Evolutionary conservation across 192 early-diverging fungal species (phyloP).

Genomic region (Coemansia sp.): DNA sequence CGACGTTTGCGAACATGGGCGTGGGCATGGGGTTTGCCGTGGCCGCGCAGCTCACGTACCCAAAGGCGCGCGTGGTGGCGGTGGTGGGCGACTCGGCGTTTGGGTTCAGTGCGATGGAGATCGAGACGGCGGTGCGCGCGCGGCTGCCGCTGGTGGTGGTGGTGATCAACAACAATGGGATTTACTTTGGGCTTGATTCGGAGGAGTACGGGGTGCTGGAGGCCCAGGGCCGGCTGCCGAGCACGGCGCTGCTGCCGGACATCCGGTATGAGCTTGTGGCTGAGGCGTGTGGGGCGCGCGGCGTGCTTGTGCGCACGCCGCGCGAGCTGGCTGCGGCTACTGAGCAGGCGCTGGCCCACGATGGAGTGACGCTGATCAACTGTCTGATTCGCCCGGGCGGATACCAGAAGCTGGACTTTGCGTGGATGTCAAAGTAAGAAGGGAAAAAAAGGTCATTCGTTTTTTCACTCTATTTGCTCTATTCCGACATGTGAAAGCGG

Average conservation of each 20-base stretch:
- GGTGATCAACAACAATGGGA: constrained; percentile 76
- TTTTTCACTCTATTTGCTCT: not conserved
- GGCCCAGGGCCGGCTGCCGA: constrained; percentile 46
- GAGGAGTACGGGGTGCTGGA: constrained; percentile 48
- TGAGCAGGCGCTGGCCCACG: constrained; percentile 33
- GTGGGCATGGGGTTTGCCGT: constrained; percentile 72
- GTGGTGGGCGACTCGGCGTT: constrained; percentile 76
- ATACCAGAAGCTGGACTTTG: constrained; percentile 55
- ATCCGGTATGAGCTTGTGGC: constrained; percentile 66
- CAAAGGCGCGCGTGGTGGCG: constrained; percentile 54
- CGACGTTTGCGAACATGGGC: constrained; percentile 75
- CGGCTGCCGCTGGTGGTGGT: constrained; percentile 64
- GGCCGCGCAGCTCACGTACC: constrained; percentile 59
- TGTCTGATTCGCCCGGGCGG: constrained; percentile 63
- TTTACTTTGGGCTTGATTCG: constrained; percentile 63
- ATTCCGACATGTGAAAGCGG: too few relatives aligned
- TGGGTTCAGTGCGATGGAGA: constrained; percentile 76
- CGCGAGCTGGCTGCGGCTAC: constrained; percentile 55
- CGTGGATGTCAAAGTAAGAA: constrained; percentile 50
- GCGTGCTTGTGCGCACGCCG: constrained; percentile 56
- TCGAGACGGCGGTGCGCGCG: constrained; percentile 64
- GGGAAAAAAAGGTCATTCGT: too few relatives aligned
- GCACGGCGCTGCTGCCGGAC: constrained; percentile 62
- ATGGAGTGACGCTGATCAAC: constrained; percentile 62
- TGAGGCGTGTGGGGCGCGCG: constrained; percentile 61